Evolutionary conservation across 768 basidiomycete genomes (phyloP).

Genomic region (Lactarius hengduanensis): DNA sequence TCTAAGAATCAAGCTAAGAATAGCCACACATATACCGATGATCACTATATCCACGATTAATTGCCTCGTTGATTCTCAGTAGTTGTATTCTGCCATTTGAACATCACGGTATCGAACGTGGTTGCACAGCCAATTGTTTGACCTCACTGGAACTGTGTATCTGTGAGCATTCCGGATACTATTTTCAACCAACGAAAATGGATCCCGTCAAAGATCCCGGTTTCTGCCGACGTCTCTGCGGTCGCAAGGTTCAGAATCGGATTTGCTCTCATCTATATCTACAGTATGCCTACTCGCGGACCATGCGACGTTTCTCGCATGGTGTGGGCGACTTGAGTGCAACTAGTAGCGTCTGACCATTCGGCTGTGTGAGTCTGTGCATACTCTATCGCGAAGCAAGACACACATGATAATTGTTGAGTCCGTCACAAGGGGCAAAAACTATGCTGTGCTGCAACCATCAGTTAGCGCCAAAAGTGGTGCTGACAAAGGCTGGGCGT

Average conservation of each 20-base stretch:
- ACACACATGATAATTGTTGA: not conserved
- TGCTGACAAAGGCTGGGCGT: constrained; percentile 1
- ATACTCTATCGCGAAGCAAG: not conserved
- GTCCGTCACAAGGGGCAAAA: not conserved
- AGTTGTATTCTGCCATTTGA: too few relatives aligned
- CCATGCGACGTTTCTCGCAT: not conserved
- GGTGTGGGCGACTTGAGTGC: too few relatives aligned
- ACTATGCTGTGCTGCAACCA: not conserved
- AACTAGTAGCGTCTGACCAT: too few relatives aligned
- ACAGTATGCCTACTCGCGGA: not conserved
- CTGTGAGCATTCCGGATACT: not conserved
- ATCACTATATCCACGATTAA: too few relatives aligned
- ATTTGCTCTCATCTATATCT: not conserved
- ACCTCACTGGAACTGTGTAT: not conserved
- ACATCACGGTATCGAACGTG: too few relatives aligned
- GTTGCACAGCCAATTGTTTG: too few relatives aligned
- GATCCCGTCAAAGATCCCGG: not conserved
- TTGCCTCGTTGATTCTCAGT: too few relatives aligned
- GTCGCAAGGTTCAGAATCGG: not conserved
- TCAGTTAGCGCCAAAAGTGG: not conserved
- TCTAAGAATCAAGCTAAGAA: not conserved
- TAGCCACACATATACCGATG: not conserved
- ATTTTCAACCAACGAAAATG: not conserved
- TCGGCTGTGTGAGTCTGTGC: too few relatives aligned
- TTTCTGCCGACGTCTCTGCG: not conserved